Percentiles rank a stretch among this genome's conserved stretches.
Evolutionary conservation across 176 grass and related monocot species (phyloP).

Genomic region (Musa schizocarpa): DNA sequence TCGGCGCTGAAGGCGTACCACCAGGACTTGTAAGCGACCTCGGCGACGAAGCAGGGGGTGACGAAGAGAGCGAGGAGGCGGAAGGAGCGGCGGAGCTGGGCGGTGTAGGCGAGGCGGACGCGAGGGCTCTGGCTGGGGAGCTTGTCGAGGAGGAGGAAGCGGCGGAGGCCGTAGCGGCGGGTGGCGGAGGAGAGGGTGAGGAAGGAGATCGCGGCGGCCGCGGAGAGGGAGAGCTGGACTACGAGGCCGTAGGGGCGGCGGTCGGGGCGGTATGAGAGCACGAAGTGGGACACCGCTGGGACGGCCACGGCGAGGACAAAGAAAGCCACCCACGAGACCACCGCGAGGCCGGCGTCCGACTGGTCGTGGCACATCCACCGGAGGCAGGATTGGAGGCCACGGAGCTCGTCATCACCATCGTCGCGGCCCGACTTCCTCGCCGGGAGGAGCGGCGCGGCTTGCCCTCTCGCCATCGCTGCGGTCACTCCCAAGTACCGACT

Average conservation of each 20-base stretch:
- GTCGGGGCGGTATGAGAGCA: slow-evolving; percentile 3
- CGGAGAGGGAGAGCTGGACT: slow-evolving; percentile 55
- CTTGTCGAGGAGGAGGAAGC: slow-evolving; percentile 71
- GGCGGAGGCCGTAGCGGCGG: slow-evolving; percentile 41
- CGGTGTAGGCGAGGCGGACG: slow-evolving; percentile 39
- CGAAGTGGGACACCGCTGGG: background rate
- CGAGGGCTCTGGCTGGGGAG: slow-evolving; percentile 46
- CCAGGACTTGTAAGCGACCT: slow-evolving; percentile 55
- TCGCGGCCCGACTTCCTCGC: slow-evolving; percentile 21
- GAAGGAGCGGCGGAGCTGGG: slow-evolving; percentile 38
- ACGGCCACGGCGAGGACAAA: slow-evolving; percentile 29
- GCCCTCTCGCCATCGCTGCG: background rate
- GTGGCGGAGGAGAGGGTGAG: slow-evolving; percentile 35
- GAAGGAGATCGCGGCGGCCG: slow-evolving; percentile 38
- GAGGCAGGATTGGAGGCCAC: slow-evolving; percentile 48
- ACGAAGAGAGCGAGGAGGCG: slow-evolving; percentile 50
- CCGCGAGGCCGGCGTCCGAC: slow-evolving; percentile 23
- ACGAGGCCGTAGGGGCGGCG: slow-evolving; percentile 43
- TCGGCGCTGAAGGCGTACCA: slow-evolving; percentile 37
- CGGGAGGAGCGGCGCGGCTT: background rate
- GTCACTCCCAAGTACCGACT: background rate
- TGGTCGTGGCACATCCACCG: slow-evolving; percentile 63
- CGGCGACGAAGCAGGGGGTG: slow-evolving; percentile 42
- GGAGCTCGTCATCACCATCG: slow-evolving; percentile 44
- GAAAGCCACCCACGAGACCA: slow-evolving; percentile 33